Evolutionary conservation across 108 stramenopile species (phyloP), one percentile per base, ranked within the genome.

Genomic region (Nitzschia palea): DNA sequence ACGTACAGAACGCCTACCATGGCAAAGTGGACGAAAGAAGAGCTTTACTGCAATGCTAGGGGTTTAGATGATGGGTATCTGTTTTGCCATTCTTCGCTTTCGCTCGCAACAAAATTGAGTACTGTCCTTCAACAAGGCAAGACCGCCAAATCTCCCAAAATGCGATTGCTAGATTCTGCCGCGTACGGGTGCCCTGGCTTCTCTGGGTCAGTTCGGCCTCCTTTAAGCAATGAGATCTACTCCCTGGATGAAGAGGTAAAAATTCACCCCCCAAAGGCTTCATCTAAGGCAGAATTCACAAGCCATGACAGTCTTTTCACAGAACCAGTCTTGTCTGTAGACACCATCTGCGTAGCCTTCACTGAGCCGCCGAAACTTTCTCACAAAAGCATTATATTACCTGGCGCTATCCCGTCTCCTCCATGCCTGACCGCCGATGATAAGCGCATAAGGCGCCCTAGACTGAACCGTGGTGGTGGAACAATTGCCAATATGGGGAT

Each of bases 51-150:
- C 63, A 94, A 94, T 62, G 73, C 82, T 25, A 74, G 87, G 27
- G 94, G 94, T 35, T 69, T 95, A 35, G 90, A 91, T 60, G 94
- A 95, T 70, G 94, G 94, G 9, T 95, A 95, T 44, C 73, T 95
- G 17, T 95, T 70, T 54, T 60, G 86, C n/a, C 87, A 92, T 64
- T 77, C 66, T 10, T 73, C 73, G 32, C 81, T 92, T 54, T 78
- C 81, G 2, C 58, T 95, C 20, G 35, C 72, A 17, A 74, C 83
- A 15, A 83, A 87, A 51, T 67, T 93, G 26, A 59, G 73, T 22
- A 55, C 73, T 8, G 78, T 85, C 44, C 31, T 70, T 15, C 58
- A 74, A 33, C 48, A 44, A 17, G 72, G 83, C 52, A 86, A 80
- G 52, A 79, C 68, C 1, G 73, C 73, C 44, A 86, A 70, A 57